Evolutionary conservation across 2,329 filamentous ascomycete species (phyloP).

Genomic region (Chrysosporium keratinophilum): DNA sequence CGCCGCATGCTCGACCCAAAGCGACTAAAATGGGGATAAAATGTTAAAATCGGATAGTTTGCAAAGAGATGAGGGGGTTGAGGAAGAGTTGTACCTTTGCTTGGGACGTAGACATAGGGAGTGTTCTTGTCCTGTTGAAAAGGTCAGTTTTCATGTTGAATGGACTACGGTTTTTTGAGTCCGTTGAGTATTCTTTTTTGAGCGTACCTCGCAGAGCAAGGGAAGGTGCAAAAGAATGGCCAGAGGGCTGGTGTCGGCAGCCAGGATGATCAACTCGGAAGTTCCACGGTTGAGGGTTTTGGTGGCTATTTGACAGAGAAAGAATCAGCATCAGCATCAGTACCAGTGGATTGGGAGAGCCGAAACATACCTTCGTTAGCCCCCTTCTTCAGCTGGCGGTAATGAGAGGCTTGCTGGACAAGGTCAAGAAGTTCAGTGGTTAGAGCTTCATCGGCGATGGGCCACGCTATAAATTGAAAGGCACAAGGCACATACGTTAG

Average conservation of each 20-base stretch:
- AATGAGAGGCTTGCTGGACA: slow-evolving; percentile 56
- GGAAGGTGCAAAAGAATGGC: slow-evolving; percentile 84
- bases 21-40: slow-evolving; percentile 39
- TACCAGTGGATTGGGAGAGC: too few relatives aligned
- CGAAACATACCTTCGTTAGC: slow-evolving; percentile 56
- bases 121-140: slow-evolving; percentile 49
- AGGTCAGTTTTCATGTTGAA: too few relatives aligned
- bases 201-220: slow-evolving; percentile 57
- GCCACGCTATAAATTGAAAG: slow-evolving; percentile 46
- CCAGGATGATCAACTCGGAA: slow-evolving; percentile 77
- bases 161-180: too few relatives aligned
- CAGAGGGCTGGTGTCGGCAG: slow-evolving; percentile 76
- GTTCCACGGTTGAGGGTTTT: slow-evolving; percentile 89
- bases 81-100: slow-evolving; percentile 46
- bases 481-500: slow-evolving; percentile 10
- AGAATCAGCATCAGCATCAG: slow-evolving; percentile 2
- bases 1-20: slow-evolving; percentile 80
- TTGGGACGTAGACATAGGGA: slow-evolving; percentile 61
- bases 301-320: slow-evolving; percentile 42
- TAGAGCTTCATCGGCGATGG: slow-evolving; percentile 60
- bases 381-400: slow-evolving; percentile 73
- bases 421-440: slow-evolving; percentile 75
- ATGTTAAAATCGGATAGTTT: background rate
- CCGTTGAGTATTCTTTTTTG: too few relatives aligned
- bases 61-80: background rate